Evolutionary conservation across 305 asterid genomes (phyloP).

Genomic region (Caryopteris hybrid): DNA sequence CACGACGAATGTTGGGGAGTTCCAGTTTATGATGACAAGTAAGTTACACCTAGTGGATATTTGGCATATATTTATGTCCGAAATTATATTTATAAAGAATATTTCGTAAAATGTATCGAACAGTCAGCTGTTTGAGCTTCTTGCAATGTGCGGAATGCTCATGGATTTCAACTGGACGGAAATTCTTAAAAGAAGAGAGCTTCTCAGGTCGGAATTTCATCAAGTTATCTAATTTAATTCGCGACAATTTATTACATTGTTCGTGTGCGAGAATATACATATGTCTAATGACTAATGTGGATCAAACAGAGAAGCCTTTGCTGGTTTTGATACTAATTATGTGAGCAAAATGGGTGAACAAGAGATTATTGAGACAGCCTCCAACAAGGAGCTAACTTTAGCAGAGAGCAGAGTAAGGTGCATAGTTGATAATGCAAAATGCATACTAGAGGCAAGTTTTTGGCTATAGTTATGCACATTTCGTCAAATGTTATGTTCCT

Average conservation of each 20-base stretch:
- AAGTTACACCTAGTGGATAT: conserved; percentile 23
- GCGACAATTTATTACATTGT: neutral
- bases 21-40: conserved; percentile 94
- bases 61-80: neutral
- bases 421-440: conserved; percentile 83
- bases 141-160: conserved; percentile 88
- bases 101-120: neutral
- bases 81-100: neutral
- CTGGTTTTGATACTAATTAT: conserved; percentile 56
- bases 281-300: neutral
- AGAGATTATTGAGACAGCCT: conserved; percentile 51
- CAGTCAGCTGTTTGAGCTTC: conserved; percentile 87
- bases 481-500: no score
- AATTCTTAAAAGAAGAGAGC: conserved; percentile 64
- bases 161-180: conserved; percentile 99
- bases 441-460: conserved; percentile 64
- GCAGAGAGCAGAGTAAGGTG: conserved; percentile 79
- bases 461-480: no score
- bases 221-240: neutral
- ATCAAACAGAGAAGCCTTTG: conserved; percentile 58
- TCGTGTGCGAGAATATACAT: neutral
- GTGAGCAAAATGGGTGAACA: conserved; percentile 76
- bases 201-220: conserved; percentile 45
- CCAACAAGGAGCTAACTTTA: conserved; percentile 56
- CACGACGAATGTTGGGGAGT: conserved; percentile 99